phyloP scores from a whole-genome alignment of 1,284 basidiomycete genomes.

The Cutaneotrichosporon sp. region DNA sequence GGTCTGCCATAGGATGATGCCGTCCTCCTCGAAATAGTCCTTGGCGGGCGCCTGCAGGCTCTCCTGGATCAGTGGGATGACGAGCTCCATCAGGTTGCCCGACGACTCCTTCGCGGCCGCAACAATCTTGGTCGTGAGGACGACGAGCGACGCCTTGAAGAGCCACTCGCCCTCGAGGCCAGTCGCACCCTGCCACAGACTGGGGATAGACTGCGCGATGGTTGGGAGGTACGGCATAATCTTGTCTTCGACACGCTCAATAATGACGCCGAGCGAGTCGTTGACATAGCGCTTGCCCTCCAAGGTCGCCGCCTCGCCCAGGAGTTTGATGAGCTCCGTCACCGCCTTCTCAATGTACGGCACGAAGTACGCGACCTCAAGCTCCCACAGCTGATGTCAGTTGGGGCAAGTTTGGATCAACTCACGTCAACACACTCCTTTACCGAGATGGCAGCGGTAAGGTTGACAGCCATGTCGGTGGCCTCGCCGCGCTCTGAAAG shows the following conservation, averaged over 20 bases:
- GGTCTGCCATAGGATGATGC: slow-evolving; percentile 70
- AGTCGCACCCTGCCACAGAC: slow-evolving; percentile 61
- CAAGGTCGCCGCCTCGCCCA: slow-evolving; percentile 71
- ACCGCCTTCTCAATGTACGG: slow-evolving; percentile 48
- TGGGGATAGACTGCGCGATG: slow-evolving; percentile 70
- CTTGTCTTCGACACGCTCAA: slow-evolving; percentile 67
- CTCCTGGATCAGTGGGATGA: slow-evolving; percentile 75
- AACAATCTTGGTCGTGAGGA: slow-evolving; percentile 71
- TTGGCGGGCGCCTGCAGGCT: slow-evolving; percentile 66
- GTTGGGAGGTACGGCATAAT: slow-evolving; percentile 68
- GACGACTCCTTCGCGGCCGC: slow-evolving; percentile 51
- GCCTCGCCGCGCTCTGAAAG: slow-evolving; percentile 67
- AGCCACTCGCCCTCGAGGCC: slow-evolving; percentile 68
- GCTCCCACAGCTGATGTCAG: slow-evolving; percentile 43
- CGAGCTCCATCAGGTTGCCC: slow-evolving; percentile 54
- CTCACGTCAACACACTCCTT: slow-evolving; percentile 79
- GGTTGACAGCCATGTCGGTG: slow-evolving; percentile 76
- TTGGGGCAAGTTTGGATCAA: slow-evolving; percentile 9
- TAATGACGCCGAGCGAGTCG: slow-evolving; percentile 68
- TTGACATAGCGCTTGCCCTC: slow-evolving; percentile 77
- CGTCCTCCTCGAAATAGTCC: slow-evolving; percentile 76
- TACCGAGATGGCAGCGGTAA: slow-evolving; percentile 74
- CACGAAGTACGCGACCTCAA: slow-evolving; percentile 47
- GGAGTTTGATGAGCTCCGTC: slow-evolving; percentile 57
- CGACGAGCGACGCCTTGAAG: slow-evolving; percentile 73